These are phyloP conservation scores for Mortierella sp. DNA, from an alignment of 371 early-diverging fungal genomes.

Conservation along the genomic window DNA sequence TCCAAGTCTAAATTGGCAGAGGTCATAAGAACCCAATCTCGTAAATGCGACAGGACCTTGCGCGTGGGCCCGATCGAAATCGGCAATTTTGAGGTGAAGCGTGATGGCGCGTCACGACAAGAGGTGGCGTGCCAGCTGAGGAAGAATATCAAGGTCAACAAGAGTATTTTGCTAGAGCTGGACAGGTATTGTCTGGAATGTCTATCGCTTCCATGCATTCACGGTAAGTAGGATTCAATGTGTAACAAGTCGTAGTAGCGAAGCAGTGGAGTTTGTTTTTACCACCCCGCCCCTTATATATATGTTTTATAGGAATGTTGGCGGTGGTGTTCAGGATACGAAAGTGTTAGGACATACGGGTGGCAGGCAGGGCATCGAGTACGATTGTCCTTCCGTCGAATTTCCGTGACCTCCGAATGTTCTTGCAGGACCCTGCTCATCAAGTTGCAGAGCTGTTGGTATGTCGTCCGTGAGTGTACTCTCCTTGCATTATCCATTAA, in stretches of 20 bases:
- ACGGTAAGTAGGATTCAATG: constrained; percentile 6
- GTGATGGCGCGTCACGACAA: not conserved
- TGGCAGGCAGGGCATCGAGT: constrained; percentile 18
- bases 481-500: not conserved
- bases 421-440: constrained; percentile 7
- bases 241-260: not conserved
- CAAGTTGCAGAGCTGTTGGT: constrained; percentile 1
- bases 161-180: constrained; percentile 25
- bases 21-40: constrained; percentile 12
- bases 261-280: too few relatives aligned
- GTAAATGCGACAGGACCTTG: constrained; percentile 25
- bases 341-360: constrained; percentile 23
- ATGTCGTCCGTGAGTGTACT: not conserved
- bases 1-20: constrained; percentile 27
- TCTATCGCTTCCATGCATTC: constrained; percentile 14
- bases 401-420: constrained; percentile 6
- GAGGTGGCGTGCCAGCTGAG: constrained; percentile 20
- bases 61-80: constrained; percentile 18
- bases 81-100: constrained; percentile 28
- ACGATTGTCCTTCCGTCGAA: constrained; percentile 15
- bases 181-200: constrained; percentile 29
- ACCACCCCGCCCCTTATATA: too few relatives aligned
- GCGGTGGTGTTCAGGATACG: constrained; percentile 15
- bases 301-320: constrained; percentile 7
- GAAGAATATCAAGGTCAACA: constrained; percentile 30